Base-by-base conservation (phyloP, 1,284 basidiomycete species). In the Cutaneotrichosporon dermatis region DNA sequence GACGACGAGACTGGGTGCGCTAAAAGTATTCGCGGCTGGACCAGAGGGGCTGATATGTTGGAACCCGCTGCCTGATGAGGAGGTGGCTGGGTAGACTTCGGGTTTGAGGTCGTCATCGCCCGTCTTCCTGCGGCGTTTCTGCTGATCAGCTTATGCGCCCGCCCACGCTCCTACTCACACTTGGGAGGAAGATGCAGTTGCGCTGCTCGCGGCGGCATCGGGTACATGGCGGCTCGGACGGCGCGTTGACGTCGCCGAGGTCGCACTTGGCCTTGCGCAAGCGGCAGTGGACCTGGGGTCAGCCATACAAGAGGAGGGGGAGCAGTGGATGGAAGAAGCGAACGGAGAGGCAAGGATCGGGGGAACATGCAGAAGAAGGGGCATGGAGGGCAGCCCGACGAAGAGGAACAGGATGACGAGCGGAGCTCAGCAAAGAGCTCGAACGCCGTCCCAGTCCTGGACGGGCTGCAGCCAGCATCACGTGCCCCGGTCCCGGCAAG, bases 181-280 rank as follows among this genome's bases (percentile, higher is more conserved):
- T 72, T 1, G 75, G 75, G 7, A 76, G 63, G 58, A 80, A 81
- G 51, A 80, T 72, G 60, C 80, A 81, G 35, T 79, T 74, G 11
- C 76, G 67, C 59, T 78, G 70, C 58, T 80, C 79, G 35, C 80
- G 71, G 35, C 77, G 70, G 57, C 80, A 81, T 16, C 79, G 66
- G 4, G 74, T 68, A 57, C 80, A 81, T 5, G 80, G 79, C 4
- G 79, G 78, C 50, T 79, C 73, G 8, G 71, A 74, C 0, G 79
- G 80, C 3, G 72, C 68, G 55, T 80, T 79, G 42, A 79, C 76
- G 57, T 80, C 77, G 33, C 80, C 79, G 8, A 81, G 68, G 58
- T 81, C 80, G 61, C 80, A 80, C 62, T 75, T 73, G 9, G 79
- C 77, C 60, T 81, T 81, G 10, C 79, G 67, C 50, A 76, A 61